Base-by-base conservation (phyloP, 208 protist species). In the Trypanosoma conorhini region DNA sequence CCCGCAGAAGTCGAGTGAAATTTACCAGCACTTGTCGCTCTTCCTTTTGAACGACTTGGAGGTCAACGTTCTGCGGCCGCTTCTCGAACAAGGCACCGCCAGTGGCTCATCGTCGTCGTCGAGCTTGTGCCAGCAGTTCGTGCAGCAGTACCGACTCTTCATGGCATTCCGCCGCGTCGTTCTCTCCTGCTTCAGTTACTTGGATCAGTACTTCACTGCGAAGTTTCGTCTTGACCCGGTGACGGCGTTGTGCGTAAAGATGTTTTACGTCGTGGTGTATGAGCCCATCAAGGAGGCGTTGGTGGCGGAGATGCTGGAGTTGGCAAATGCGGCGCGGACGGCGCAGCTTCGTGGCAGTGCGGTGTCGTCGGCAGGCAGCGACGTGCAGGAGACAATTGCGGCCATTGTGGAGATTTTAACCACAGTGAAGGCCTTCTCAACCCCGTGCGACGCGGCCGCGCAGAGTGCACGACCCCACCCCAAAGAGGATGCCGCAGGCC, bases 181-280 rank as follows among this genome's bases (percentile, higher is more conserved):
- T 12, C 69, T 88, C n/a, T 94, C 89, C 21, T 89, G 85, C 64
- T 94, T 96, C 65, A 70, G 83, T 35, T 96, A 94, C 76, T 79
- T 96, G 0, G 87, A 96, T 72, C 86, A 93, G 73, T 89, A 86
- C 79, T 92, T 91, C 74, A 88, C 83, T 0, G 58, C 66, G 24
- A 79, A 82, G 38, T 88, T 78, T 31, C 74, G 77, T 28, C 82
- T 94, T 67, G 88, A 94, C 72, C 79, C 79, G n/a, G 71, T 96
- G 28, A 76, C 76, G 12, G 74, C 80, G 48, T 75, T 94, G 79
- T 93, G 88, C 62, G 52, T 89, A 13, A 92, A 93, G 67, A 67
- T 91, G n/a, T 94, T 94, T 62, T 89, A 93, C 69, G 72, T 83
- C 3, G 78, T 86, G 38, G 85, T 96, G 52, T 93, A 86, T 67